Base-by-base conservation (phyloP, 768 basidiomycete genomes). In the Phylloporus arenicola region DNA sequence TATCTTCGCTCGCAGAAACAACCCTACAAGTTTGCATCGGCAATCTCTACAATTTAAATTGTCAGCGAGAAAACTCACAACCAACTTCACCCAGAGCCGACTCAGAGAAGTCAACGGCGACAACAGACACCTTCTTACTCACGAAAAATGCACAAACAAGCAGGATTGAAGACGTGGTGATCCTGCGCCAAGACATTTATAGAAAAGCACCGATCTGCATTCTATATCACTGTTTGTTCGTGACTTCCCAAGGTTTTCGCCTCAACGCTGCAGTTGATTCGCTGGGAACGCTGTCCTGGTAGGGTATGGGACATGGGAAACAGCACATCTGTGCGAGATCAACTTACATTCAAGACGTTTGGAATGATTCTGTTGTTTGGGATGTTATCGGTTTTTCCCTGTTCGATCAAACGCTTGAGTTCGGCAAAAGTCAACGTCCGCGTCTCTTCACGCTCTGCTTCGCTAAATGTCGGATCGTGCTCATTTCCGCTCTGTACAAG, bases 301-400 rank as follows among this genome's bases (percentile, higher is more conserved):
- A 7, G 50, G 35, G 50, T 47, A 40, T 22, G 25, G n/a, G 45
- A 38, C 45, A 50, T 41, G 12, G 25, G 31, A 35, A 46, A 38
- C 31, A 45, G 10, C 8, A 6, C 25, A 34, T 53, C 45, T 34
- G 55, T 10, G 38, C 35, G 25, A 33, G 35, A 47, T 19, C 30
- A 31, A 63, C 79, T 54, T 60, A 87, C 88, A 68, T 83, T 86
- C 31, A 90, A 57, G 2, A 63, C 69, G n/a, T 83, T 74, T 0
- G 84, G 81, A 40, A 91, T 87, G 47, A 75, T 52, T 56, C 82
- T 86, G 63, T 89, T 91, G 59, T 90, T 86, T 1, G 88, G 88
- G 33, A 91, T 88, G 61, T 82, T 69, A 55, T 87, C 84, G 4
- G 80, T 77, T 54, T 75, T 80, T 16, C 87, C 88, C 17, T 83